These are phyloP conservation scores for Cyberlindnera xylosilytica DNA, from an alignment of 805 yeast species.

Conservation along the genomic window DNA sequence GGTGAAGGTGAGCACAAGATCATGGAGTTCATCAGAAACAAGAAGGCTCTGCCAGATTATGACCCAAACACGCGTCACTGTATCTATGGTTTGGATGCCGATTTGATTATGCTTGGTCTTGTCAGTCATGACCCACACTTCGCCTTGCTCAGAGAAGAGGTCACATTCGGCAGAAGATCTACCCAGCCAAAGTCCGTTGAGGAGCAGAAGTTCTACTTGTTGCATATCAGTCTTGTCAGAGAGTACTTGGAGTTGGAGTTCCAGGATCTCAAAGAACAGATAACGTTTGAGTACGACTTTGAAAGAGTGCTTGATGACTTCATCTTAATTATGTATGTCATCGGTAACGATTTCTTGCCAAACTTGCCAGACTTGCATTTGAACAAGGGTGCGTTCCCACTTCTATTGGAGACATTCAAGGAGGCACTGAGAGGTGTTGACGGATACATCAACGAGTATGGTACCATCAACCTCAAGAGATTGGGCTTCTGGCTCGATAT, in stretches of 20 bases:
- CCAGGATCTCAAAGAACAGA: constrained; percentile 57
- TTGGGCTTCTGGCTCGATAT: constrained; percentile 73
- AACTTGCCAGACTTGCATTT: constrained; percentile 90
- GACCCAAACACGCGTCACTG: constrained; percentile 87
- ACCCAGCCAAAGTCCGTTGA: constrained; percentile 48
- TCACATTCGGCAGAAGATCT: constrained; percentile 66
- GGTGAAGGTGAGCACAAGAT: constrained; percentile 99
- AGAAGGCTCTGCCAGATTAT: constrained; percentile 70
- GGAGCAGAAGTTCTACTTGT: constrained; percentile 75
- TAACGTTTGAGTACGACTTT: constrained; percentile 71
- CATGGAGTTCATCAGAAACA: constrained; percentile 83
- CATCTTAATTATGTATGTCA: constrained; percentile 85
- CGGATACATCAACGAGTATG: constrained; percentile 82
- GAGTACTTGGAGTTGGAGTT: constrained; percentile 91
- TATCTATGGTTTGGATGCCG: constrained; percentile 95
- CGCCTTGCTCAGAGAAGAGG: constrained; percentile 92
- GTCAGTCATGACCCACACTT: constrained; percentile 95
- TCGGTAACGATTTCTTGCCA: constrained; percentile 98
- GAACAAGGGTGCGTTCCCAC: constrained; percentile 96
- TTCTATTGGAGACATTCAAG: constrained; percentile 83
- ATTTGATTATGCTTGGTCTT: constrained; percentile 88
- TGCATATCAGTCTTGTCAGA: constrained; percentile 84
- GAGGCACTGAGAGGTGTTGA: constrained; percentile 67
- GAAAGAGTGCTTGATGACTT: constrained; percentile 92
- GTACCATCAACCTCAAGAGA: constrained; percentile 73